A percentile compares a stretch with the other conserved stretches of the same genome.
phyloP scores from a whole-genome alignment of 179 eudicot genomes.

The Silene vulgaris region DNA sequence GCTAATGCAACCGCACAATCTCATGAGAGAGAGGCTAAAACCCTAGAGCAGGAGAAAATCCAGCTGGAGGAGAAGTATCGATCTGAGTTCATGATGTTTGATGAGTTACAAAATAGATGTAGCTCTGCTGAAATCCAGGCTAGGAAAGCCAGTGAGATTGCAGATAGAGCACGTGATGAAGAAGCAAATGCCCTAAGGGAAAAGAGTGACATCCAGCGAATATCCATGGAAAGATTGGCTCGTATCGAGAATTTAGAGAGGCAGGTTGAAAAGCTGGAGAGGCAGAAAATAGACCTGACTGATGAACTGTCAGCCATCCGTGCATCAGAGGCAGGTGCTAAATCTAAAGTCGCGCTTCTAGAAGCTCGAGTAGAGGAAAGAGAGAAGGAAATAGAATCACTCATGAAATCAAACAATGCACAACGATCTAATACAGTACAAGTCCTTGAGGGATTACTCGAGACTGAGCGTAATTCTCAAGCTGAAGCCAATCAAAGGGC shows the following conservation, averaged over 20 bases:
- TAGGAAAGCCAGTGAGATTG: slow-evolving; percentile 67
- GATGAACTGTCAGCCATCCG: slow-evolving; percentile 44
- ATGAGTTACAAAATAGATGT: slow-evolving; percentile 79
- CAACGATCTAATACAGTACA: slow-evolving; percentile 71
- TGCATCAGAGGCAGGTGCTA: slow-evolving; percentile 56
- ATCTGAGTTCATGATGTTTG: slow-evolving; percentile 69
- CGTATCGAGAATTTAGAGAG: slow-evolving; percentile 74
- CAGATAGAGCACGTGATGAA: slow-evolving; percentile 73
- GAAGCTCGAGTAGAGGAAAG: slow-evolving; percentile 78
- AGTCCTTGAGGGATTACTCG: slow-evolving; percentile 66
- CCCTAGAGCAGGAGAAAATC: slow-evolving; percentile 67
- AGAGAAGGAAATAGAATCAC: slow-evolving; percentile 73
- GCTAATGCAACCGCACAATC: slow-evolving; percentile 51
- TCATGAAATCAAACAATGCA: slow-evolving; percentile 70
- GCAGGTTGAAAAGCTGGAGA: slow-evolving; percentile 59
- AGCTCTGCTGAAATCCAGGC: slow-evolving; percentile 80
- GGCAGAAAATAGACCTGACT: slow-evolving; percentile 50
- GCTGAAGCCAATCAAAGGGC: slow-evolving; percentile 80
- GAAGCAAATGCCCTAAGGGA: slow-evolving; percentile 66
- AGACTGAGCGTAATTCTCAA: slow-evolving; percentile 65
- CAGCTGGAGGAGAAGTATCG: slow-evolving; percentile 74
- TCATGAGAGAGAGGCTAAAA: slow-evolving; percentile 64
- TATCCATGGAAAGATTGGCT: slow-evolving; percentile 69
- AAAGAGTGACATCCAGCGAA: slow-evolving; percentile 50
- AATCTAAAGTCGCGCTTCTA: slow-evolving; percentile 55